phyloP scores from a whole-genome alignment of 106 monocot species.

The Dendrobium huoshanense region DNA sequence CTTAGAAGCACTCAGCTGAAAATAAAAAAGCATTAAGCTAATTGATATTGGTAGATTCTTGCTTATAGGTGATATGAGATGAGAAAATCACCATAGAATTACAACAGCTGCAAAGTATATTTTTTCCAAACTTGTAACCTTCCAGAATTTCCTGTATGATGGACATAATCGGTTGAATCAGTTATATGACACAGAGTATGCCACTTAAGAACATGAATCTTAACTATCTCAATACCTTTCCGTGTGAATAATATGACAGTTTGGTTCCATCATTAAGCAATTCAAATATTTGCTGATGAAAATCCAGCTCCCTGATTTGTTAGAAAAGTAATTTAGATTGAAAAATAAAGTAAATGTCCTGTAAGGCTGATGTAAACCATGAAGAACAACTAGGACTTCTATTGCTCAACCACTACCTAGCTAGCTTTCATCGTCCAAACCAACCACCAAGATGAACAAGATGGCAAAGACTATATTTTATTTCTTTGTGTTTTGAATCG shows the following conservation, averaged over 20 bases:
- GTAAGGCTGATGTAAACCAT: neutral
- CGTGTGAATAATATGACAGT: neutral
- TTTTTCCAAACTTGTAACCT: constrained; percentile 5
- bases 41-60: neutral
- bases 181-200: neutral
- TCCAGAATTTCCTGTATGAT: neutral
- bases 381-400: neutral
- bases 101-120: constrained; percentile 7
- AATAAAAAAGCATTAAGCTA: neutral
- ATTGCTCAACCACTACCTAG: neutral
- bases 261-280: constrained; percentile 7
- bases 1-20: constrained; percentile 4
- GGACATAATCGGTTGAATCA: neutral
- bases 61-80: neutral
- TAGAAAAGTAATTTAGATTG: neutral
- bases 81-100: constrained; percentile 3
- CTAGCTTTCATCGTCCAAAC: neutral
- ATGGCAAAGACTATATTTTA: no score
- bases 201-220: neutral
- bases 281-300: neutral
- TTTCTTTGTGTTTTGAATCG: neutral
- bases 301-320: constrained; percentile 5
- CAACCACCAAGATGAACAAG: no score
- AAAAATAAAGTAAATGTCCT: neutral
- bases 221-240: constrained; percentile 1